A percentile compares a stretch with the other conserved stretches of the same genome.
Conservation (phyloP, 1,139 yeast species). For the Groenewaldozyma auringiensis region DNA sequence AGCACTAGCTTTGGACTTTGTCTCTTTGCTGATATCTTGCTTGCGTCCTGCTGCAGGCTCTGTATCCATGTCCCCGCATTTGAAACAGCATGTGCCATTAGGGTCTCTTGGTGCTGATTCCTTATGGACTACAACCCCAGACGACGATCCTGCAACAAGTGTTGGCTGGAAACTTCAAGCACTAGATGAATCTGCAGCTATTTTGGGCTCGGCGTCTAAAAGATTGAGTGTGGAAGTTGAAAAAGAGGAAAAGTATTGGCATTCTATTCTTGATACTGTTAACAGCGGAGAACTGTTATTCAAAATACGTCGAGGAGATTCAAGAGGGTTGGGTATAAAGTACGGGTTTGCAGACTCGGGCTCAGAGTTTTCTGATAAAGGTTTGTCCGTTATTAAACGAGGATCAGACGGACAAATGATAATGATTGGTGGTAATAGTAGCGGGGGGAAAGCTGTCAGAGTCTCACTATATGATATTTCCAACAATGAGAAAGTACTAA, state of each 20-base stretch:
- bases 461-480: slow-evolving; percentile 30
- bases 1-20: slow-evolving; percentile 78
- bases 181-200: slow-evolving; percentile 46
- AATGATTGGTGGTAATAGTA: slow-evolving; percentile 26
- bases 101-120: slow-evolving; percentile 72
- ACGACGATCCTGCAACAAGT: slow-evolving; percentile 43
- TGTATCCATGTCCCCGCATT: slow-evolving; percentile 82
- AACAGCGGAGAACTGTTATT: slow-evolving; percentile 64
- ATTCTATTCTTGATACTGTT: slow-evolving; percentile 45
- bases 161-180: slow-evolving; percentile 85
- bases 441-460: slow-evolving; percentile 26
- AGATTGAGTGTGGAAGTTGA: slow-evolving; percentile 48
- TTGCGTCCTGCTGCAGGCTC: slow-evolving; percentile 78
- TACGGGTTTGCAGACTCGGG: slow-evolving; percentile 93
- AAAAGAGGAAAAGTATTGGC: slow-evolving; percentile 73
- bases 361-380: slow-evolving; percentile 61
- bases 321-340: slow-evolving; percentile 63
- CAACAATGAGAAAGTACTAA: slow-evolving; percentile 22
- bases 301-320: slow-evolving; percentile 49
- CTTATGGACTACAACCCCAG: slow-evolving; percentile 24
- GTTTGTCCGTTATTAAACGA: slow-evolving; percentile 58
- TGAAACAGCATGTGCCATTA: slow-evolving; percentile 66
- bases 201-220: slow-evolving; percentile 45
- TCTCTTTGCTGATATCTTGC: slow-evolving; percentile 74
- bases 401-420: slow-evolving; percentile 27